Base-by-base conservation (phyloP, 1,284 basidiomycete genomes). In the Volvariella volvacea region DNA sequence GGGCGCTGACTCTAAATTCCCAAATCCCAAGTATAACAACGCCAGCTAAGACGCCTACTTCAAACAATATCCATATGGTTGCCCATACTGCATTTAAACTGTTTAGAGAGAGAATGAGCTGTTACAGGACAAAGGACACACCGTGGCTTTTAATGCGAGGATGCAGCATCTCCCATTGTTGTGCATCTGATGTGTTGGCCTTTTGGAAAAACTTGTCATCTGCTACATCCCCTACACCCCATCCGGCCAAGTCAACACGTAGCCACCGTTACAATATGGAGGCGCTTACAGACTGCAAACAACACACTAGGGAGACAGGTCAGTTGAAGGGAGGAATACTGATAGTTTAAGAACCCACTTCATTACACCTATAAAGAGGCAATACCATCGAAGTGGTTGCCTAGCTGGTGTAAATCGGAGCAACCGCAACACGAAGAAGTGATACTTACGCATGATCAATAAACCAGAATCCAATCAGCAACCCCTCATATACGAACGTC, bases 131-230 rank as follows among this genome's bases (percentile, higher is more conserved):
- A 41, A 41, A 22, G 36, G 33, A 62, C 73, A 50, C 61, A 86
- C 87, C 62, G 53, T 88, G 84, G 21, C 84, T 70, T 30, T 74
- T 70, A 46, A 86, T 70, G 8, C 65, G 62, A 6, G 86, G 85
- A 60, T 73, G 89, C 43, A 90, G 58, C 34, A 88, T 61, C 12
- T 73, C 62, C 56, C 86, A 90, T 55, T 90, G 87, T 3, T 86
- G 86, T 38, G 83, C 82, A 55, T 90, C 87, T 2, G 87, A 88
- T 56, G 88, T 86, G 54, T 90, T 90, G 19, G 76, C 73, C 66
- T 90, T 90, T 55, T 86, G 84, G 64, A 90, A 90, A 66, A 88
- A 89, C 50, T 84, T 78, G 59, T 90, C 87, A 57, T 90, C 87
- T 41, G 86, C 78, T 22, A 90, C 77, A 56, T 90, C 87, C 88